A percentile compares a stretch with the other conserved stretches of the same genome.
phyloP scores from a whole-genome alignment of 306 rosid species.

The Adenanthera pavonina region DNA sequence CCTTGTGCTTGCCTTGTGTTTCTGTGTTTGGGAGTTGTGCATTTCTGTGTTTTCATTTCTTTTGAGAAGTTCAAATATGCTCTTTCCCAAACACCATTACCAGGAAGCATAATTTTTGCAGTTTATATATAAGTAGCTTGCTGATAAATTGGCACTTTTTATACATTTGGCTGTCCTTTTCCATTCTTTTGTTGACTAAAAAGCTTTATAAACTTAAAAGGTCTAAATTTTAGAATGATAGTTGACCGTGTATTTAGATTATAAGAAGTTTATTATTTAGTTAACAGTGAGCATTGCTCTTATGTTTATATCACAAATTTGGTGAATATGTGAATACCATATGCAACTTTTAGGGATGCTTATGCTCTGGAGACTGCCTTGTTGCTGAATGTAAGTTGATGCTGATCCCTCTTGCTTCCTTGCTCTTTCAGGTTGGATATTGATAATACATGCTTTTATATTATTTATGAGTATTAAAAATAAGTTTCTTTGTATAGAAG shows the following conservation, averaged over 20 bases:
- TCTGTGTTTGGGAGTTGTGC: too few relatives aligned
- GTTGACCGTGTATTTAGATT: slow-evolving; percentile 12
- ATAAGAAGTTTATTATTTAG: slow-evolving; percentile 25
- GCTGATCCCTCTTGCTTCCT: slow-evolving; percentile 18
- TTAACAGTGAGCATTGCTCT: slow-evolving; percentile 35
- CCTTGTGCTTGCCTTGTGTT: too few relatives aligned
- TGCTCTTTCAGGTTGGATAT: too few relatives aligned
- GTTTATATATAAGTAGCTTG: slow-evolving; percentile 8
- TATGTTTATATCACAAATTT: slow-evolving; percentile 55
- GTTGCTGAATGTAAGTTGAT: slow-evolving; percentile 71
- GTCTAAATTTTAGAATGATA: slow-evolving; percentile 10
- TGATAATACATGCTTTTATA: slow-evolving; percentile 16
- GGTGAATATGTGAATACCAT: slow-evolving; percentile 67
- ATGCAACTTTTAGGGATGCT: slow-evolving; percentile 85
- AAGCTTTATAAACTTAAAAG: slow-evolving; percentile 6
- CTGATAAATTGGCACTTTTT: background rate
- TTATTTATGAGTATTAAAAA: background rate
- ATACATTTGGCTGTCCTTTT: background rate
- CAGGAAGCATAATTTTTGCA: background rate
- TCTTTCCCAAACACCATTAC: slow-evolving; percentile 12
- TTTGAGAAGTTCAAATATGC: background rate
- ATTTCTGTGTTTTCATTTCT: too few relatives aligned
- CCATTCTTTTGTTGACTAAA: slow-evolving; percentile 8
- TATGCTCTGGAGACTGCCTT: slow-evolving; percentile 91
- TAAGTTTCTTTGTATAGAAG: background rate